Base-by-base conservation (phyloP, 345 rosid species). In the Alliaria petiolata region DNA sequence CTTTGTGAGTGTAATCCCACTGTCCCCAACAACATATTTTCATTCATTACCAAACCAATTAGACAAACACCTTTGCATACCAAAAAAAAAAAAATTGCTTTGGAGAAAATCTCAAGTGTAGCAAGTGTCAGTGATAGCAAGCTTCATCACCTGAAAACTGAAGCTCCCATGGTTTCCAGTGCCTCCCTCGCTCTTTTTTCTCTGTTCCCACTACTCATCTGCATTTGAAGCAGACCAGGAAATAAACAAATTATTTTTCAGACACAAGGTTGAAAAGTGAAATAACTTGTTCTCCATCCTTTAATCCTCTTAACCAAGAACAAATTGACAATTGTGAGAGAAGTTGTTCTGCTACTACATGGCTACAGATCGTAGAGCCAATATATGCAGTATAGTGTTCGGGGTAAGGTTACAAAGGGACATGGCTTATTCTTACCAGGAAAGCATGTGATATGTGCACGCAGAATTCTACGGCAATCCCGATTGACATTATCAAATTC, bases 381-480 rank as follows among this genome's bases (percentile, higher is more conserved):
- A 22, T 33, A 33, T 58, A 52, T 60, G 69, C 57, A 17, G 57
- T 75, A n/a, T 44, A 61, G 36, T 68, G 53, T 61, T 35, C 8
- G 40, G 39, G 25, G 62, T 61, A 65, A 65, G 54, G 34, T 75
- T 51, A 28, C 65, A 75, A 75, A 44, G 69, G 57, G 64, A 46
- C 34, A 31, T 51, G 49, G 39, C 61, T 34, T 50, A 65, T 74
- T 81, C 98, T 83, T 55, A 93, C 98, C 84, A 86, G 61, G 82
- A 91, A 93, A 47, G 96, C 96, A 77, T 91, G 93, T 58, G 86
- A 76, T 80, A 93, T 82, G 72, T 93, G 98, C 55, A 93, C 92
- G 61, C 98, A 93, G 78, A 93, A 93, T 81, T 93, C 97, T 14
- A 91, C 96, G 62, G 89, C 89, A 74, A 93, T 93, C 78, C 98